phyloP scores from a whole-genome alignment of 2,329 filamentous ascomycete genomes.

The Aspergillus felis region DNA sequence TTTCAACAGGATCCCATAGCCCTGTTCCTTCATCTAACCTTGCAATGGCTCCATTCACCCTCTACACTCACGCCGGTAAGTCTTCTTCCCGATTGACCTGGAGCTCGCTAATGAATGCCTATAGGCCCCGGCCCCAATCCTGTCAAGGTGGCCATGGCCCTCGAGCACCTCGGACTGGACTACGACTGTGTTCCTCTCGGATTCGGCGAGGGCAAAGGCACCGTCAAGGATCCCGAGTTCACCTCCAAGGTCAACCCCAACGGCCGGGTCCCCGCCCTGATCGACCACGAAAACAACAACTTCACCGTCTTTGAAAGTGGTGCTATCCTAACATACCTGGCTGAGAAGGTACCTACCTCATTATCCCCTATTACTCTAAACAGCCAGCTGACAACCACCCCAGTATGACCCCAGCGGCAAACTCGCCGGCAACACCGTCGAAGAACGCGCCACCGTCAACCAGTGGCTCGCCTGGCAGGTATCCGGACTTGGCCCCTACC shows the following conservation, averaged over 20 bases:
- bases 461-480: constrained; percentile 10
- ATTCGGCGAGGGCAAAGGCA: not conserved
- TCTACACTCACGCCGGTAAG: not conserved
- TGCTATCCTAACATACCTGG: not conserved
- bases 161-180: not conserved
- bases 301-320: not conserved
- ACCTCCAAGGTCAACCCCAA: not conserved
- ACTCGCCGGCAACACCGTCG: constrained; percentile 2
- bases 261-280: not conserved
- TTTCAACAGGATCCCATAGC: not conserved
- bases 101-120: not conserved
- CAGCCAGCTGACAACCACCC: not conserved
- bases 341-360: not conserved
- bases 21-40: not conserved
- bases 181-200: not conserved
- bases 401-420: constrained; percentile 5
- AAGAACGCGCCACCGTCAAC: constrained; percentile 6
- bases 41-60: not conserved
- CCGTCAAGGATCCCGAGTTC: not conserved
- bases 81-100: not conserved
- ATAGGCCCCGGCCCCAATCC: not conserved
- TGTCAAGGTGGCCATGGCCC: not conserved
- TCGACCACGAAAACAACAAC: not conserved
- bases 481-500: constrained; percentile 8
- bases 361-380: not conserved